phyloP scores from a whole-genome alignment of 176 grass and related monocot genomes.

The Hordeum marinum region DNA sequence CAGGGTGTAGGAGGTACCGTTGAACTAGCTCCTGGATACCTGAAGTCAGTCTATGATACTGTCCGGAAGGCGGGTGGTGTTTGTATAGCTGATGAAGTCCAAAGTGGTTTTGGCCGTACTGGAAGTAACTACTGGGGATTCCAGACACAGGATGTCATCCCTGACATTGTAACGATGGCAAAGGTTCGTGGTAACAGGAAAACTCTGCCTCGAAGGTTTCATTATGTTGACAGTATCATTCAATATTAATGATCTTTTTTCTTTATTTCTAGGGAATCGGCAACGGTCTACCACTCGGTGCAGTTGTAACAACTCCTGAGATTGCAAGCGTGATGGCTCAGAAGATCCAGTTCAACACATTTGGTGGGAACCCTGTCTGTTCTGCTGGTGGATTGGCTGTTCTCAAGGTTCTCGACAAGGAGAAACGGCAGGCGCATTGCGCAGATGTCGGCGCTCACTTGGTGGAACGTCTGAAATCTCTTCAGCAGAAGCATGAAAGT shows the following conservation, averaged over 20 bases:
- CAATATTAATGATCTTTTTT: neutral
- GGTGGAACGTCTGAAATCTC: slow-evolving; percentile 62
- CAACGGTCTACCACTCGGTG: slow-evolving; percentile 88
- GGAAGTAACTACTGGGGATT: slow-evolving; percentile 98
- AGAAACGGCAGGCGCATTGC: slow-evolving; percentile 79
- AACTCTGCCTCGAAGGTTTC: neutral
- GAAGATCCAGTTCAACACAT: slow-evolving; percentile 96
- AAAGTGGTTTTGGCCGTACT: slow-evolving; percentile 92
- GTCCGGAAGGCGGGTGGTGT: slow-evolving; percentile 84
- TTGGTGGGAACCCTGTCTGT: slow-evolving; percentile 92
- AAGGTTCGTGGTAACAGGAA: slow-evolving; percentile 38
- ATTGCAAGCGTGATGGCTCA: slow-evolving; percentile 80
- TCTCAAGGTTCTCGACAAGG: slow-evolving; percentile 92
- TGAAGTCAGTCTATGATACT: slow-evolving; percentile 80
- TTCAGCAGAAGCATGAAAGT: slow-evolving; percentile 98
- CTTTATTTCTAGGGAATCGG: slow-evolving; percentile 70
- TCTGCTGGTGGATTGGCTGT: slow-evolving; percentile 90
- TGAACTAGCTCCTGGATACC: slow-evolving; percentile 87
- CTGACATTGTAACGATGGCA: slow-evolving; percentile 95
- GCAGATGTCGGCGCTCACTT: slow-evolving; percentile 77
- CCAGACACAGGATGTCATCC: slow-evolving; percentile 80
- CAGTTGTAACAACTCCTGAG: slow-evolving; percentile 88
- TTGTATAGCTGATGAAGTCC: slow-evolving; percentile 98
- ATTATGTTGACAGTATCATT: neutral
- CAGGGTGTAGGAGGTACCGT: slow-evolving; percentile 89